Evolutionary conservation across 139 green algal species (phyloP).

Genomic region (Chlamydomonas sphaeroides): DNA sequence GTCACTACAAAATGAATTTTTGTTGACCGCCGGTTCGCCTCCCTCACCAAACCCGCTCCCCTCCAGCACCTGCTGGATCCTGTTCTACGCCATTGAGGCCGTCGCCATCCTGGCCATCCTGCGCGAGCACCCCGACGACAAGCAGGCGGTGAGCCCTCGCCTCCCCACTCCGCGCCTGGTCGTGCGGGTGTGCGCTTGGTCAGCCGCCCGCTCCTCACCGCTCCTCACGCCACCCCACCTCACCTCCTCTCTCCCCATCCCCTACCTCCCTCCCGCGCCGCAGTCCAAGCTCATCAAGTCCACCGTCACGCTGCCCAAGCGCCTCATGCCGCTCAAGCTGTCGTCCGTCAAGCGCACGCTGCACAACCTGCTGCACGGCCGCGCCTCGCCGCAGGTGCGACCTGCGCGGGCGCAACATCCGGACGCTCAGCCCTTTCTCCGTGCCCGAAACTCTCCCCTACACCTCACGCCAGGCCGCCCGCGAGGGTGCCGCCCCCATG

Average conservation of each 20-base stretch:
- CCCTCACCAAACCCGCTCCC: too few species aligned
- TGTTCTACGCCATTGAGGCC: conserved; percentile 75
- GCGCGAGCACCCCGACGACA: conserved; percentile 51
- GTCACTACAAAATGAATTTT: too few species aligned
- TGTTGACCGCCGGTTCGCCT: too few species aligned
- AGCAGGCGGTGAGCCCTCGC: conserved; percentile 45
- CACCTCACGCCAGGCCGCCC: neutral
- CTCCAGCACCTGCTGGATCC: conserved; percentile 63
- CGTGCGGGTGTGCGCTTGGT: too few species aligned
- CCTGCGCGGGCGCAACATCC: too few species aligned
- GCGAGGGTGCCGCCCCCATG: neutral
- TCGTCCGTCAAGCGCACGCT: conserved; percentile 52
- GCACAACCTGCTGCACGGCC: conserved; percentile 13
- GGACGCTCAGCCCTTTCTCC: too few species aligned
- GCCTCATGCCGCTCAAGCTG: conserved; percentile 69
- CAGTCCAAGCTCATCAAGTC: conserved; percentile 50
- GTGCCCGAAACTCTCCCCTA: too few species aligned
- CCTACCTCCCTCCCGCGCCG: neutral
- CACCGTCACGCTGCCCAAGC: conserved; percentile 69
- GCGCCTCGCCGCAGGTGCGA: conserved; percentile 6
- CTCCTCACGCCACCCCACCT: too few species aligned
- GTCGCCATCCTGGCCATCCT: conserved; percentile 65
- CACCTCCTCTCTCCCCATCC: neutral
- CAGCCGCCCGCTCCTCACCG: neutral
- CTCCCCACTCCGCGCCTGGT: neutral